These are phyloP conservation scores for Talaromyces trachyspermus DNA, from an alignment of 495 filamentous ascomycete genomes.

Conservation along the genomic window DNA sequence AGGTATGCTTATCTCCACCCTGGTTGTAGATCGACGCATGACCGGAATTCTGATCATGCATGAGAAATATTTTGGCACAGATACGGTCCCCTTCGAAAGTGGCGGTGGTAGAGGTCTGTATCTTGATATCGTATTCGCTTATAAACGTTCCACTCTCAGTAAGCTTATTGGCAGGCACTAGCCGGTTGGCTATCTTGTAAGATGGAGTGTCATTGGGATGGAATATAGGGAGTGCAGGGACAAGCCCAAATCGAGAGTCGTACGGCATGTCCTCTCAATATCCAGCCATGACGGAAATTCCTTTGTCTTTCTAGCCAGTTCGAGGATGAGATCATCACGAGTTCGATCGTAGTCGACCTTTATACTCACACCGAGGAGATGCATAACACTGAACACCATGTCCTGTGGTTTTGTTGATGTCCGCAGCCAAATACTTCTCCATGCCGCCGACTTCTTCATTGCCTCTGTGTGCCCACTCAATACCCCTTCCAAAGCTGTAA, in stretches of 20 bases:
- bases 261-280: slow-evolving; percentile 3
- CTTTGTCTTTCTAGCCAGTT: slow-evolving; percentile 2
- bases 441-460: slow-evolving; percentile 5
- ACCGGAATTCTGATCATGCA: neutral
- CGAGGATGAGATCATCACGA: slow-evolving; percentile 1
- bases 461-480: neutral
- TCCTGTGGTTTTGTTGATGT: slow-evolving; percentile 4
- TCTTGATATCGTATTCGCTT: slow-evolving; percentile 3
- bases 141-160: slow-evolving; percentile 2
- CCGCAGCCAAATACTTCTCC: neutral
- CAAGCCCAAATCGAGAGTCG: slow-evolving; percentile 2
- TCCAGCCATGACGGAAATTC: neutral
- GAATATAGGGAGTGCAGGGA: slow-evolving; percentile 4
- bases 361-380: slow-evolving; percentile 4
- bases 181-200: neutral
- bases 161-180: neutral
- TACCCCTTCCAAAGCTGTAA: slow-evolving; percentile 2
- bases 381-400: slow-evolving; percentile 6
- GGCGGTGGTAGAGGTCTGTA: neutral
- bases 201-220: slow-evolving; percentile 3
- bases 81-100: slow-evolving; percentile 2
- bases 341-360: slow-evolving; percentile 5
- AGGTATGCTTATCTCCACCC: neutral
- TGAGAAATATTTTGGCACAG: slow-evolving; percentile 5
- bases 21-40: neutral